Base-by-base conservation (phyloP, 2,329 filamentous ascomycete genomes). In the Alternaria infectoria region DNA sequence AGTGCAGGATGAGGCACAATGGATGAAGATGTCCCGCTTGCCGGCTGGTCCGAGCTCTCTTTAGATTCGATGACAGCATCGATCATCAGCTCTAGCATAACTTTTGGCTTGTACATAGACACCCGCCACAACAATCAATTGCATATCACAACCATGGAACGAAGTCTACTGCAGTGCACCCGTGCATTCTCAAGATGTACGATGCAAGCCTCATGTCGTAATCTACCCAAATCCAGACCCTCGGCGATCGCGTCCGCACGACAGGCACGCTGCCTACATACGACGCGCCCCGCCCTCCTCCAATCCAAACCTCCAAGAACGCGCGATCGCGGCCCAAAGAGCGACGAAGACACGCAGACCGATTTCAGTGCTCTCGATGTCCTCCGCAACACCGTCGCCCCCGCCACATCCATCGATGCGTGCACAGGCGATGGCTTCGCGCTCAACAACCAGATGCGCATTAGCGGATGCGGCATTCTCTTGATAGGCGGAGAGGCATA, bases 401-500 rank as follows among this genome's bases (percentile, higher is more conserved):
- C 95, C 0, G 89, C 93, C 0, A 97, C 93, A 0, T 89, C 89
- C 2, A 89, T 99, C 49, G 93, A 97, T 72, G 89, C 91, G 6
- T 97, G 93, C 81, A 88, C 91, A 62, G 83, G 86, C 63, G 90
- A 95, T 72, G 96, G 96, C 2, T 99, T 99, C 79, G 88, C 91
- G 68, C 84, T 99, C 49, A 91, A 96, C 80, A 96, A 90, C 72
- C 93, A 94, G 11, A 83, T 91, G 36, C 89, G 87, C 57, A 88
- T 97, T 28, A 82, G 83, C 2, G 88, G 88, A 0, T 86, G 88
- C 55, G 95, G 93, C 0, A 87, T 93, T 25, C 77, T 99, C 65
- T 85, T 99, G 6, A 86, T 97, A 2, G 90, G 89, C 44, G 95
- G 95, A 6, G 93, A 98, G 80, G 93, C 91, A 1, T 98, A 97